Conservation (phyloP, 768 basidiomycete species). For the Boletus rex-veris region DNA sequence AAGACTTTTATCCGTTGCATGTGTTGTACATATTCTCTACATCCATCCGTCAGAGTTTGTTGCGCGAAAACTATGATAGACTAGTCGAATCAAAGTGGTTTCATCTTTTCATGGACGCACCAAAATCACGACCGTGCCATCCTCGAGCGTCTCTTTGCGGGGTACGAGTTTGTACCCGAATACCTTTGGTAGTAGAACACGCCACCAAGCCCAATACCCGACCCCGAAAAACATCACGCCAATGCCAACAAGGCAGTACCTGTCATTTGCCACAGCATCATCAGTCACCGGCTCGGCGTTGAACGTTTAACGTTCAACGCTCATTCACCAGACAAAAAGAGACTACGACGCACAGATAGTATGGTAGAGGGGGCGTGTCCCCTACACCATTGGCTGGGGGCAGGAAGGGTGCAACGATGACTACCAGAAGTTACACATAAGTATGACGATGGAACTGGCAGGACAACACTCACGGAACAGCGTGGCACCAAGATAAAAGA, state of each 20-base stretch:
- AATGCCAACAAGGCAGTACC: constrained; percentile 55
- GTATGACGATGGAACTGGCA: not conserved
- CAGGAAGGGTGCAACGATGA: constrained; percentile 55
- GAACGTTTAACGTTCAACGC: constrained; percentile 23
- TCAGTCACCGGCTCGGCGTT: not conserved
- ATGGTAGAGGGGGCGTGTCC: constrained; percentile 58
- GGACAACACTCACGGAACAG: constrained; percentile 42
- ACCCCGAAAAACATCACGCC: constrained; percentile 44
- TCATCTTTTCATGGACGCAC: constrained; percentile 29
- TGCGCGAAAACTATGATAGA: constrained; percentile 11
- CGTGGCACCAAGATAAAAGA: constrained; percentile 52
- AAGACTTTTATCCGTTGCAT: too few relatives aligned
- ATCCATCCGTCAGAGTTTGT: not conserved
- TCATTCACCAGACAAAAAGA: constrained; percentile 20
- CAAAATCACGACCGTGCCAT: constrained; percentile 53
- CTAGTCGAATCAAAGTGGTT: not conserved
- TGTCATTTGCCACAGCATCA: constrained; percentile 10
- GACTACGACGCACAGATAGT: constrained; percentile 41
- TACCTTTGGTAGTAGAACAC: constrained; percentile 44
- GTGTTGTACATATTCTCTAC: too few relatives aligned
- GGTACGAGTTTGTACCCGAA: constrained; percentile 48
- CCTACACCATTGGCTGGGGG: constrained; percentile 51
- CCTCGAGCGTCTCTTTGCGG: constrained; percentile 45
- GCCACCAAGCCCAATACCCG: constrained; percentile 55
- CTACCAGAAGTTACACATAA: constrained; percentile 21